A percentile compares a stretch with the other conserved stretches of the same genome.
Evolutionary conservation across 768 basidiomycete genomes (phyloP).

Genomic region (Flagelloscypha sp.): DNA sequence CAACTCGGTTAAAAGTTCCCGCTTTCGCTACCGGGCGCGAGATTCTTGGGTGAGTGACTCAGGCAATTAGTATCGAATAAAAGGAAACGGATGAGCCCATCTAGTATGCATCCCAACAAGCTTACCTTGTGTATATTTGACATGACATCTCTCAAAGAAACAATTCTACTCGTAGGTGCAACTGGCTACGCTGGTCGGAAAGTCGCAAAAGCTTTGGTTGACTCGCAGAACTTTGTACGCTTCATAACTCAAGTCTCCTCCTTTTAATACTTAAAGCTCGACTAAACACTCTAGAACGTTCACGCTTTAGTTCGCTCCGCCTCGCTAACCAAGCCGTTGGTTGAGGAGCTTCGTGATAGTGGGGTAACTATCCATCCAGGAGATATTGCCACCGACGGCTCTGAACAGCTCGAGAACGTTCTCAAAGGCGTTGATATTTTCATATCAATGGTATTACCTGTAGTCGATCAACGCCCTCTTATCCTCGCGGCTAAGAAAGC

Average conservation of each 20-base stretch:
- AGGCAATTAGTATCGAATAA: too few species aligned
- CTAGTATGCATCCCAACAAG: too few species aligned
- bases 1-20: too few species aligned
- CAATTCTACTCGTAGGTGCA: conserved; percentile 16
- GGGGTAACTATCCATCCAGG: conserved; percentile 16
- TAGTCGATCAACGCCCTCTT: conserved; percentile 9
- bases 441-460: conserved; percentile 8
- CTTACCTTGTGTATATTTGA: too few species aligned
- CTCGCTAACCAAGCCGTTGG: conserved; percentile 11
- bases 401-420: conserved; percentile 9
- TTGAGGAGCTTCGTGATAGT: conserved; percentile 5
- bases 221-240: conserved; percentile 13
- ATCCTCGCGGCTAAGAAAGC: conserved; percentile 14
- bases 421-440: conserved; percentile 12
- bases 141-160: too few species aligned
- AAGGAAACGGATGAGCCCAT: too few species aligned
- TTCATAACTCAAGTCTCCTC: neutral
- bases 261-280: neutral
- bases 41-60: too few species aligned
- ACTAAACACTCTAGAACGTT: conserved; percentile 5
- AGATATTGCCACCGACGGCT: too few species aligned
- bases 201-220: conserved; percentile 12
- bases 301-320: conserved; percentile 10
- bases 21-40: too few species aligned
- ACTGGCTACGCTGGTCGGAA: conserved; percentile 13